phyloP scores from a whole-genome alignment of 2,329 filamentous ascomycete genomes.

The Metarhizium brunneum region DNA sequence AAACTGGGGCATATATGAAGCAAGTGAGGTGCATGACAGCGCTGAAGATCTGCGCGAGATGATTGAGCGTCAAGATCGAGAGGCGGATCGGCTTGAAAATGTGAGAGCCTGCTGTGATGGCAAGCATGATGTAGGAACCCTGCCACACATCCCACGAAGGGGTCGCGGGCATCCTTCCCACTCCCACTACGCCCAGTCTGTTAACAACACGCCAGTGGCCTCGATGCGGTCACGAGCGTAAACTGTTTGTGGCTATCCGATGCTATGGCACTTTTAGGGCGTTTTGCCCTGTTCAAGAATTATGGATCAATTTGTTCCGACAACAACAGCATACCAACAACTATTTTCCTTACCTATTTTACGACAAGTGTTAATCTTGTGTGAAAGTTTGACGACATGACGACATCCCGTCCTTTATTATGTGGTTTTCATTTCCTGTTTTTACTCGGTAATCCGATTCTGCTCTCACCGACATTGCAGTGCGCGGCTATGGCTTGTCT shows the following conservation, averaged over 20 bases:
- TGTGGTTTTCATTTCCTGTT: neutral
- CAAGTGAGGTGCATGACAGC: slow-evolving; percentile 60
- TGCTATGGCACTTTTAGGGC: neutral
- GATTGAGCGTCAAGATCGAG: slow-evolving; percentile 68
- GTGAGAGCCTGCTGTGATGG: slow-evolving; percentile 96
- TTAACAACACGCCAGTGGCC: slow-evolving; percentile 24
- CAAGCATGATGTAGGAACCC: slow-evolving; percentile 67
- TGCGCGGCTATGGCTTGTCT: neutral
- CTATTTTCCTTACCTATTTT: neutral
- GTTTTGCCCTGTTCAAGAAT: neutral
- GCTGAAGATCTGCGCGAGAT: slow-evolving; percentile 75
- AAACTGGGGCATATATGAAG: slow-evolving; percentile 45
- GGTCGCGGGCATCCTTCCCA: slow-evolving; percentile 31
- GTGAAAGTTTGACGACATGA: slow-evolving; percentile 4
- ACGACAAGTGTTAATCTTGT: neutral
- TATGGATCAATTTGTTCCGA: neutral
- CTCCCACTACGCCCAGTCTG: slow-evolving; percentile 25
- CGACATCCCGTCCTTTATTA: slow-evolving; percentile 1
- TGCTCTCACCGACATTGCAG: neutral
- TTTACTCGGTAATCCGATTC: neutral
- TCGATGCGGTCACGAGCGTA: slow-evolving; percentile 27
- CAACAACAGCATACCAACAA: neutral
- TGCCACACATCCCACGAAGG: slow-evolving; percentile 39
- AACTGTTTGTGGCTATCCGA: neutral
- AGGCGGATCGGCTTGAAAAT: slow-evolving; percentile 79